Percentiles rank a stretch among this genome's conserved stretches.
phyloP scores from a whole-genome alignment of 75 land plant genomes.

The Azolla pinnata region DNA sequence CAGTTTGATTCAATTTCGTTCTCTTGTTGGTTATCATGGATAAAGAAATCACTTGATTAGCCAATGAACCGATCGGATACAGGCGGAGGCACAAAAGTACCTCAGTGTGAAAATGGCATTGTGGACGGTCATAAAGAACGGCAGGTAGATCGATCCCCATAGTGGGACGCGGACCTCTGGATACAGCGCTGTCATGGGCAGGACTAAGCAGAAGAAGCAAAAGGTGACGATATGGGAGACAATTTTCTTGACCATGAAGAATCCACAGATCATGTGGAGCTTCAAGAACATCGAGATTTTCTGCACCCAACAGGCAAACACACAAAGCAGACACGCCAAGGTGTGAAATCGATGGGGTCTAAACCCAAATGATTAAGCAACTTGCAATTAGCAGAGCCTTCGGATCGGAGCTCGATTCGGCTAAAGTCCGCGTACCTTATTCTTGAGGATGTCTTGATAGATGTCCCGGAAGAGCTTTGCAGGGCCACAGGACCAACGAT shows the following conservation, averaged over 20 bases:
- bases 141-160: conserved; percentile 47
- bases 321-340: background rate
- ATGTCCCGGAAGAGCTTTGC: conserved; percentile 64
- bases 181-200: conserved; percentile 43
- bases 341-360: background rate
- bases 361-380: background rate
- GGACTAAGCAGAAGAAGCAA: conserved; percentile 61
- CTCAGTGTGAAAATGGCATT: conserved; percentile 58
- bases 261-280: conserved; percentile 48
- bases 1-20: background rate
- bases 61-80: too few species aligned
- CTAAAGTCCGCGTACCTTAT: conserved; percentile 15
- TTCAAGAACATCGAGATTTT: conserved; percentile 52
- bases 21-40: background rate
- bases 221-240: conserved; percentile 70
- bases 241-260: conserved; percentile 76
- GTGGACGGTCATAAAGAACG: conserved; percentile 63
- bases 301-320: conserved; percentile 26
- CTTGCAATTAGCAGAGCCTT: background rate
- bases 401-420: background rate
- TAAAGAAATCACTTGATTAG: background rate
- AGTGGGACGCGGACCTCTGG: conserved; percentile 56
- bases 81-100: conserved; percentile 25
- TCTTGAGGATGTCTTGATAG: conserved; percentile 26
- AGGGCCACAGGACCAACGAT: conserved; percentile 78